Evolutionary conservation across 192 early-diverging fungal genomes (phyloP).

Genomic region (Umbelopsis sp.): DNA sequence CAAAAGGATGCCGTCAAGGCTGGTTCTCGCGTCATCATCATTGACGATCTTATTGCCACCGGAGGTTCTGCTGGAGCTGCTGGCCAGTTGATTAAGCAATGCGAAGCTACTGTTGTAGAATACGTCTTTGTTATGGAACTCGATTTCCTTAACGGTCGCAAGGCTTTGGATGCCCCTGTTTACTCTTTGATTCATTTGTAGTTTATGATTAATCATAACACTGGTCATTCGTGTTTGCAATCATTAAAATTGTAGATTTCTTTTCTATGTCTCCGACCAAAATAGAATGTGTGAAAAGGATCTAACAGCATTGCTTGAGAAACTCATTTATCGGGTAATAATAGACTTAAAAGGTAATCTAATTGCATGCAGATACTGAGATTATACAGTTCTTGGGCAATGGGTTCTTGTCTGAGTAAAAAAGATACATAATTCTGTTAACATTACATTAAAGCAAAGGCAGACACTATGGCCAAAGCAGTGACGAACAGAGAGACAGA

Average conservation of each 20-base stretch:
- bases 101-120: conserved; percentile 74
- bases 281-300: too few relatives aligned
- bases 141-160: conserved; percentile 78
- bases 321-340: too few relatives aligned
- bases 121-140: conserved; percentile 95
- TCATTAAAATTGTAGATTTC: too few relatives aligned
- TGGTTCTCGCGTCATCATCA: conserved; percentile 85
- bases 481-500: neutral
- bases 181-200: conserved; percentile 81
- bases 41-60: conserved; percentile 97
- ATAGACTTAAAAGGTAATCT: too few relatives aligned
- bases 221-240: neutral
- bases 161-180: conserved; percentile 78
- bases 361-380: too few relatives aligned
- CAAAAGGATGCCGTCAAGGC: conserved; percentile 75
- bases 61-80: conserved; percentile 47
- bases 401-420: too few relatives aligned
- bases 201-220: neutral
- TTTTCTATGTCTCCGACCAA: too few relatives aligned
- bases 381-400: too few relatives aligned
- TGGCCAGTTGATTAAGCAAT: conserved; percentile 72
- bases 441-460: conserved; percentile 8
- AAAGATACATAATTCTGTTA: neutral
- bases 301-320: too few relatives aligned
- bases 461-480: neutral